These are phyloP conservation scores for Cryomyces minteri DNA, from an alignment of 495 filamentous ascomycete species.

Conservation along the genomic window DNA sequence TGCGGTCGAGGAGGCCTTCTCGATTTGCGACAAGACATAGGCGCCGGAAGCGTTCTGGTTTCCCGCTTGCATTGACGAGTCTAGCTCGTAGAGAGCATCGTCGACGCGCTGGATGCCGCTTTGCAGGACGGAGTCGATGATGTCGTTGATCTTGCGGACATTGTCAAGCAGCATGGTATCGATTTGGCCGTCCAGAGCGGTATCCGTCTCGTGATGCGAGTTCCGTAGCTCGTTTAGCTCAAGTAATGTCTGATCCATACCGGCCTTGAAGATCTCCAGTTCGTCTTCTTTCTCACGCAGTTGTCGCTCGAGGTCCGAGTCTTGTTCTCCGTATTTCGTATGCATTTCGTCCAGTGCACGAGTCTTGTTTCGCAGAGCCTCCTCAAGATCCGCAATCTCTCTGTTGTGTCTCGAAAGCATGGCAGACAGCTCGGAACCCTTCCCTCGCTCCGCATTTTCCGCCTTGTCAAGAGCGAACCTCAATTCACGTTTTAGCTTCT, in stretches of 20 bases:
- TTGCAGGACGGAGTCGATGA: constrained; percentile 92
- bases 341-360: constrained; percentile 74
- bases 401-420: constrained; percentile 92
- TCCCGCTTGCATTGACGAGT: constrained; percentile 93
- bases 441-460: constrained; percentile 79
- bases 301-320: constrained; percentile 65
- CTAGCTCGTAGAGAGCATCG: constrained; percentile 89
- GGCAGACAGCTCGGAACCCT: constrained; percentile 83
- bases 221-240: constrained; percentile 68
- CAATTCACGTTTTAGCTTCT: constrained; percentile 93
- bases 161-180: constrained; percentile 72
- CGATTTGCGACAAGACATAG: constrained; percentile 88
- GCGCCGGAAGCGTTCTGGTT: constrained; percentile 96
- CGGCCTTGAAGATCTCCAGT: constrained; percentile 88
- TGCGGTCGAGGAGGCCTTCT: constrained; percentile 86
- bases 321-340: constrained; percentile 55
- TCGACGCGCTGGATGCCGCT: constrained; percentile 88
- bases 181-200: constrained; percentile 74
- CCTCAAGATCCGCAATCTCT: constrained; percentile 91
- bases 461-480: constrained; percentile 82
- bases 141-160: constrained; percentile 85
- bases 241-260: constrained; percentile 86
- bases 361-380: constrained; percentile 75
- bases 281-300: constrained; percentile 92
- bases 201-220: constrained; percentile 53